Percentiles rank a stretch among this genome's conserved stretches.
Evolutionary conservation across 192 early-diverging fungal genomes (phyloP).

Genomic region (Coemansia pectinata): DNA sequence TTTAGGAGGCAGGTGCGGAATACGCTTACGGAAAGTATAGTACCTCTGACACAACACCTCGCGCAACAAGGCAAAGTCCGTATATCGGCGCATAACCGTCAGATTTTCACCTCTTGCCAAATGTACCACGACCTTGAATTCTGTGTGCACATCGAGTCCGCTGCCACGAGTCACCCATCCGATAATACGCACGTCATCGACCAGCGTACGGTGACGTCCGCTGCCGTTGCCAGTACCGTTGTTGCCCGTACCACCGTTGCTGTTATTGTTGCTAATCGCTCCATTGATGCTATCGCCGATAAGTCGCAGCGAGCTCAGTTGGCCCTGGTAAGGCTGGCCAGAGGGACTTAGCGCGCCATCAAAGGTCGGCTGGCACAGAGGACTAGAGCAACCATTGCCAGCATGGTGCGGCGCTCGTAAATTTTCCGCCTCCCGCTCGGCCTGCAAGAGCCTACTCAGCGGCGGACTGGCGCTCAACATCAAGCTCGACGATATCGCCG

Average conservation of each 20-base stretch:
- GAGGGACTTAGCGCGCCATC: slow-evolving; percentile 14
- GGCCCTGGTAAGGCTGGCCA: slow-evolving; percentile 1
- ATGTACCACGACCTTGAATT: slow-evolving; percentile 48
- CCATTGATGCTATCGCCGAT: neutral
- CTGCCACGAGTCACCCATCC: slow-evolving; percentile 49
- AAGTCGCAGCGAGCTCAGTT: slow-evolving; percentile 16
- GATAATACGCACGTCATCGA: slow-evolving; percentile 51
- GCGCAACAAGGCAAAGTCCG: slow-evolving; percentile 48
- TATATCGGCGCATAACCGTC: slow-evolving; percentile 50
- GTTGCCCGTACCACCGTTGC: neutral
- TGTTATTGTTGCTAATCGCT: neutral
- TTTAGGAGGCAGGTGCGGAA: slow-evolving; percentile 48
- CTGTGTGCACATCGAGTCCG: slow-evolving; percentile 50
- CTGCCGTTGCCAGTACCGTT: neutral
- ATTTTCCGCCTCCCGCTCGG: slow-evolving; percentile 21
- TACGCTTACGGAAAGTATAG: slow-evolving; percentile 40
- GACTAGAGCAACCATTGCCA: neutral
- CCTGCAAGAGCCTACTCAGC: slow-evolving; percentile 43
- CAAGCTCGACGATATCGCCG: neutral
- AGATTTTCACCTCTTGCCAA: slow-evolving; percentile 32
- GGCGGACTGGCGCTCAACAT: slow-evolving; percentile 21
- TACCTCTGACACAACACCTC: slow-evolving; percentile 39
- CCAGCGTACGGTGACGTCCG: slow-evolving; percentile 19
- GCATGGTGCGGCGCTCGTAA: neutral
- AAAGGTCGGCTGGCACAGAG: neutral